Base-by-base conservation (phyloP, 2,329 filamentous ascomycete species). In the Ophiocordyceps unilateralis region DNA sequence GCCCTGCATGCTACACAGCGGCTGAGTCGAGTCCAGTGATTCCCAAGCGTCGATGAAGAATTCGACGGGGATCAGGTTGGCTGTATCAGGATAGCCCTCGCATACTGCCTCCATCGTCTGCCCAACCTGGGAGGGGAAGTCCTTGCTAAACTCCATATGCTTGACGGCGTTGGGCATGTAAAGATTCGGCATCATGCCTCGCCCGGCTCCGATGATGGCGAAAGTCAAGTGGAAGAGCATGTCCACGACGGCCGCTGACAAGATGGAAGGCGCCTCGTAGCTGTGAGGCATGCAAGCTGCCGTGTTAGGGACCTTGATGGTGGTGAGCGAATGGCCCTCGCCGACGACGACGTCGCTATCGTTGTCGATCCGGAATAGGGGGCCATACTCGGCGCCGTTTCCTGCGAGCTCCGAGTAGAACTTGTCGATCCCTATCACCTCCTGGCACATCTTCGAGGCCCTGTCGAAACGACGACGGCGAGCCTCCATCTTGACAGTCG, bases 221-320 rank as follows among this genome's bases (percentile, higher is more conserved):
- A 65, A 61, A 0, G 56, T 53, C 7, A 63, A 52, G 45, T 69
- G 66, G 15, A 68, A 54, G 43, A 68, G 53, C 8, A 61, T 51
- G 46, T 74, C 70, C 3, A 72, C 50, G 41, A 69, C 60, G 1
- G 64, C 56, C 0, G 70, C 64, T 26, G 70, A 67, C 7, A 71
- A 51, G 41, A 66, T 58, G 19, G 65, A 62, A 0, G 58, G 46
- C 3, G 62, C 58, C 48, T 74, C 66, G 40, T 63, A 58, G 1
- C 53, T 49, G 46, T 61, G 56, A 1, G 67, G 68, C 70, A 73
- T 72, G 1, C 55, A 48, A 1, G 55, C 48, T 1, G 55, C 54
- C 0, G 68, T 72, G 40, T 72, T 61, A 3, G 61, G 61, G 3
- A 69, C 53, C 11, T 56, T 48, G 8, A 69, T 49, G 5, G 59